Conservation (phyloP, 208 protist genomes). For the Zelonia costaricensis region DNA sequence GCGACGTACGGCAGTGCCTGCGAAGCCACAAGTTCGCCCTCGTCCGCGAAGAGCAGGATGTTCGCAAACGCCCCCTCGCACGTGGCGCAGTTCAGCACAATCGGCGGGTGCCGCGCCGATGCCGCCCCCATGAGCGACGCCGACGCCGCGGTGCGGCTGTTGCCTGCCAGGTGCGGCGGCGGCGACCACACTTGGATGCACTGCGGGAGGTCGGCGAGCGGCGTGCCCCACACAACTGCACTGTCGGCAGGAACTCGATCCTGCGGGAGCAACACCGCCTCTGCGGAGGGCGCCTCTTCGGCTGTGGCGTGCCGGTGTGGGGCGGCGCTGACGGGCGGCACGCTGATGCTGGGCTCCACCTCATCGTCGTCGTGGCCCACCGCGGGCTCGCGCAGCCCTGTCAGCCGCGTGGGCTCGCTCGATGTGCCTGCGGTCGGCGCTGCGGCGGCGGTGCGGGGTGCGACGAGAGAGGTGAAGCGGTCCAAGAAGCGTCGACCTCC, state of each 20-base stretch:
- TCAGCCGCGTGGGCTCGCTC: too few relatives aligned
- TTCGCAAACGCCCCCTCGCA: conserved; percentile 61
- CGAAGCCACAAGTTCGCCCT: conserved; percentile 17
- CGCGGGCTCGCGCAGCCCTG: too few relatives aligned
- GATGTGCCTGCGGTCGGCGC: too few relatives aligned
- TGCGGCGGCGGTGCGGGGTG: neutral
- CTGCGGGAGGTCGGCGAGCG: conserved; percentile 9
- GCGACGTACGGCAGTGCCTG: conserved; percentile 11
- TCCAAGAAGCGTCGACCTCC: conserved; percentile 6
- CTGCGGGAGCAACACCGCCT: neutral
- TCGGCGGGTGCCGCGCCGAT: conserved; percentile 5
- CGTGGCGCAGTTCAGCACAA: conserved; percentile 57
- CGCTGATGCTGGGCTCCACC: neutral
- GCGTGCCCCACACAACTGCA: conserved; percentile 13
- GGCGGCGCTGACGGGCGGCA: neutral
- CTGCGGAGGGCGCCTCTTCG: neutral
- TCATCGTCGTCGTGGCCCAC: neutral
- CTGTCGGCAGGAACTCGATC: neutral
- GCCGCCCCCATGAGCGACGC: neutral
- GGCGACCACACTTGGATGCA: conserved; percentile 22
- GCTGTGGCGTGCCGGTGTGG: too few relatives aligned
- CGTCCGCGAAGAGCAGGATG: conserved; percentile 44
- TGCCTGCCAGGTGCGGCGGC: neutral
- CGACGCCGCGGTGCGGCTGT: neutral
- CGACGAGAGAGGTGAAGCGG: conserved; percentile 13